These are phyloP conservation scores for Paraglomus occultum DNA, from an alignment of 192 early-diverging fungal genomes.

Conservation along the genomic window DNA sequence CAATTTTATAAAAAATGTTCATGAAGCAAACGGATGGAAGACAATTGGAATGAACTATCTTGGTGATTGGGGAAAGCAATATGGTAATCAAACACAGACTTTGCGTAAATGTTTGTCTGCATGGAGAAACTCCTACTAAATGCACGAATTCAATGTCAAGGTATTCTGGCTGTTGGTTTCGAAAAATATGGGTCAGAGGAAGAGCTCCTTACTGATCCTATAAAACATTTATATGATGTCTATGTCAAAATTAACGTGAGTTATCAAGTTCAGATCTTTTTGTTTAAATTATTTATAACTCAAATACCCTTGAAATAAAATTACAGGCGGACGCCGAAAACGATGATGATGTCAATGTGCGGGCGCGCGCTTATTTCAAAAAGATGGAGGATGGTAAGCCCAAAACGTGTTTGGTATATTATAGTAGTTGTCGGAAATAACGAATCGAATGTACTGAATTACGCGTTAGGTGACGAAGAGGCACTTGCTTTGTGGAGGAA, in stretches of 20 bases:
- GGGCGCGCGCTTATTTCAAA: conserved; percentile 89
- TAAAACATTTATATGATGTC: conserved; percentile 88
- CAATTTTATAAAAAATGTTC: conserved; percentile 81
- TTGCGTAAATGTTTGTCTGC: neutral
- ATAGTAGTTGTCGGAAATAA: neutral
- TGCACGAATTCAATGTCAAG: conserved; percentile 28
- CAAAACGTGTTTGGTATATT: neutral
- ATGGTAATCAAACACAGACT: conserved; percentile 54
- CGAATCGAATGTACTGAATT: neutral
- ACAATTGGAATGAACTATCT: conserved; percentile 95
- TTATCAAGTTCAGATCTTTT: neutral
- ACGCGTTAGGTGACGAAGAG: conserved; percentile 51
- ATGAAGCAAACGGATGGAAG: conserved; percentile 86
- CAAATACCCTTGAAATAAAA: neutral
- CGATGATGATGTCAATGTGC: conserved; percentile 69
- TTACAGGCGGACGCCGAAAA: conserved; percentile 60
- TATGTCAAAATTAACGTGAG: conserved; percentile 87
- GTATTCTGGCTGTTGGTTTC: conserved; percentile 90
- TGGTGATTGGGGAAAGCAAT: conserved; percentile 99
- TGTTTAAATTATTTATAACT: neutral
- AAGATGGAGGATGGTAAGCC: conserved; percentile 83
- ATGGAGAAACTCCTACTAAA: neutral
- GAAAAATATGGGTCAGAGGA: conserved; percentile 79
- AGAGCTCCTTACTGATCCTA: conserved; percentile 75
- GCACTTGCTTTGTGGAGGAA: conserved; percentile 81